Evolutionary conservation across 1,139 yeast genomes (phyloP).

Genomic region (Scheffersomyces segobiensis): DNA sequence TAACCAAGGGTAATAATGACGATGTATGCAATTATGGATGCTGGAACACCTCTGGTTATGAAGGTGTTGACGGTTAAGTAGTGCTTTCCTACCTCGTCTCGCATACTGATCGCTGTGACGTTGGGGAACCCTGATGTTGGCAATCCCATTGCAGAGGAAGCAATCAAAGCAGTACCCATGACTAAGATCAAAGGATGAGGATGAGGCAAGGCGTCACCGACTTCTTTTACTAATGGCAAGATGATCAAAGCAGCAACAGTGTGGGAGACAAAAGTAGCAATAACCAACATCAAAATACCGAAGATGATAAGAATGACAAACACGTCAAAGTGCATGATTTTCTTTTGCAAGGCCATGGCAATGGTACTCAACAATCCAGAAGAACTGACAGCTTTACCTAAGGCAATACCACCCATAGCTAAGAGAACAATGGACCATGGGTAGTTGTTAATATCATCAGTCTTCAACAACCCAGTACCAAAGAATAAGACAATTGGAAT

Average conservation of each 20-base stretch:
- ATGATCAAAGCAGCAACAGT: constrained; percentile 94
- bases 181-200: constrained; percentile 75
- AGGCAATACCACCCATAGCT: constrained; percentile 96
- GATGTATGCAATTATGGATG: constrained; percentile 69
- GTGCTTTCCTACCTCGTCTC: constrained; percentile 85
- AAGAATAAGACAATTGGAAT: constrained; percentile 82
- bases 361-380: constrained; percentile 82
- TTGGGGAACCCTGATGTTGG: constrained; percentile 98
- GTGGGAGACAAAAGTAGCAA: constrained; percentile 93
- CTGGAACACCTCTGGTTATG: constrained; percentile 85
- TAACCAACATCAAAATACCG: constrained; percentile 73
- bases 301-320: constrained; percentile 73
- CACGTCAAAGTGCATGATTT: constrained; percentile 60
- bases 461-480: constrained; percentile 80
- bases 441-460: constrained; percentile 88
- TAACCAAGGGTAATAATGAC: constrained; percentile 80
- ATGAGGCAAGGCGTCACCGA: constrained; percentile 71
- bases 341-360: constrained; percentile 65
- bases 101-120: constrained; percentile 90
- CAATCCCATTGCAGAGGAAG: constrained; percentile 93
- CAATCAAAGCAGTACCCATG: constrained; percentile 80
- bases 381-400: constrained; percentile 88
- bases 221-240: constrained; percentile 83
- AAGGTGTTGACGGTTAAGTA: constrained; percentile 82
- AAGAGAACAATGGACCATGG: constrained; percentile 91